phyloP scores from a whole-genome alignment of 75 land plant species.

The Sequoiadendron giganteum region DNA sequence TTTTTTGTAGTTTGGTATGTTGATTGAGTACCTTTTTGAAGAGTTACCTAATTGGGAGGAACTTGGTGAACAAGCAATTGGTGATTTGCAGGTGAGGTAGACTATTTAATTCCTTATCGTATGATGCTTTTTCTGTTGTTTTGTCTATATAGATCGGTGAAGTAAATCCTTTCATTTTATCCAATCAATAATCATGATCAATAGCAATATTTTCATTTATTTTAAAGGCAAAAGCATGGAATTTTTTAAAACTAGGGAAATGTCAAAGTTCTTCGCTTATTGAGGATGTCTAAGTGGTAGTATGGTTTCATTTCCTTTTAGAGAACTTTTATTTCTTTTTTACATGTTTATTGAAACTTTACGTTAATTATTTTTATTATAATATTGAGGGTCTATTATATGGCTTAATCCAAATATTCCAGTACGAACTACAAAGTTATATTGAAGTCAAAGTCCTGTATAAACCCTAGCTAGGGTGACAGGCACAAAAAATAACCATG shows the following conservation, averaged over 20 bases:
- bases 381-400: no score
- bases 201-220: not conserved
- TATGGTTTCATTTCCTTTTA: not conserved
- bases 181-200: not conserved
- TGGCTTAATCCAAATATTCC: no score
- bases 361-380: no score
- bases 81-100: constrained; percentile 77
- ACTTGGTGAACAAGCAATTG: constrained; percentile 71
- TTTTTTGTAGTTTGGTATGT: constrained; percentile 88
- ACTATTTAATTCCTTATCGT: not conserved
- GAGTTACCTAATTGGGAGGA: constrained; percentile 90
- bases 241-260: not conserved
- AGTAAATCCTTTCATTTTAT: not conserved
- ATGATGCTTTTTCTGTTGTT: not conserved
- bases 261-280: not conserved
- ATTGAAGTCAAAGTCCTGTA: no score
- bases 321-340: not conserved
- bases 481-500: no score
- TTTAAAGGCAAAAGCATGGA: not conserved
- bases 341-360: not conserved
- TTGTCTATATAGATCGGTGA: not conserved
- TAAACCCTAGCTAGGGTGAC: no score
- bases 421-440: no score
- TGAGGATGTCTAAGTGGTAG: not conserved
- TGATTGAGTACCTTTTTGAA: constrained; percentile 91